phyloP scores from a whole-genome alignment of 768 basidiomycete genomes.

The Symmetrospora coprosmae region DNA sequence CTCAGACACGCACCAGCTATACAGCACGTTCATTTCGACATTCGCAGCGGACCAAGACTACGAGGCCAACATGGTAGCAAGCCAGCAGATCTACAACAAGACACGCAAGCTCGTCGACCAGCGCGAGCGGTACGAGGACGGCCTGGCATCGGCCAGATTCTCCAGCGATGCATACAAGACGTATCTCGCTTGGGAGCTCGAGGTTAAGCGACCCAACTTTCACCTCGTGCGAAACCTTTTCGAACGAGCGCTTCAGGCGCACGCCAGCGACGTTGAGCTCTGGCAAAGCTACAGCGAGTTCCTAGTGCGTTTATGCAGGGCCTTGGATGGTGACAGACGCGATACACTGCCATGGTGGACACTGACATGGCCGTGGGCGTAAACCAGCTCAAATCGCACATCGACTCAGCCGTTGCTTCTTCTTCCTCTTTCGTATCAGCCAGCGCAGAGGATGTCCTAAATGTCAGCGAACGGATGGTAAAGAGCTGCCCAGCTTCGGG shows the following conservation, averaged over 20 bases:
- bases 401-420: too few species aligned
- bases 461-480: too few species aligned
- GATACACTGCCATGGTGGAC: not conserved
- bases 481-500: too few species aligned
- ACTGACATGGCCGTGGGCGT: not conserved
- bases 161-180: conserved; percentile 24
- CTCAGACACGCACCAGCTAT: conserved; percentile 66
- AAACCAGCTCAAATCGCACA: not conserved
- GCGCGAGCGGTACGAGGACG: conserved; percentile 9
- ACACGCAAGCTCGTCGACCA: not conserved
- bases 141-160: not conserved
- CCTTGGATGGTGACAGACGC: not conserved
- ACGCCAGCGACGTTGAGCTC: conserved; percentile 24
- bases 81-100: conserved; percentile 6
- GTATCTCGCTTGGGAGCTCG: conserved; percentile 33
- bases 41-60: conserved; percentile 55
- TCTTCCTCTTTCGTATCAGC: too few species aligned
- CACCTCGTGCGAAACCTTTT: conserved; percentile 28
- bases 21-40: conserved; percentile 74
- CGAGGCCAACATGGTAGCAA: conserved; percentile 52
- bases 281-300: conserved; percentile 64
- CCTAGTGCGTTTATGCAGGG: conserved; percentile 50
- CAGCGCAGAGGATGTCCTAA: too few species aligned
- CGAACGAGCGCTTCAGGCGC: conserved; percentile 27
- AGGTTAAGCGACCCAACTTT: conserved; percentile 30